phyloP scores from a whole-genome alignment of 2,329 filamentous ascomycete genomes.

The Sordariomycetes sp. region DNA sequence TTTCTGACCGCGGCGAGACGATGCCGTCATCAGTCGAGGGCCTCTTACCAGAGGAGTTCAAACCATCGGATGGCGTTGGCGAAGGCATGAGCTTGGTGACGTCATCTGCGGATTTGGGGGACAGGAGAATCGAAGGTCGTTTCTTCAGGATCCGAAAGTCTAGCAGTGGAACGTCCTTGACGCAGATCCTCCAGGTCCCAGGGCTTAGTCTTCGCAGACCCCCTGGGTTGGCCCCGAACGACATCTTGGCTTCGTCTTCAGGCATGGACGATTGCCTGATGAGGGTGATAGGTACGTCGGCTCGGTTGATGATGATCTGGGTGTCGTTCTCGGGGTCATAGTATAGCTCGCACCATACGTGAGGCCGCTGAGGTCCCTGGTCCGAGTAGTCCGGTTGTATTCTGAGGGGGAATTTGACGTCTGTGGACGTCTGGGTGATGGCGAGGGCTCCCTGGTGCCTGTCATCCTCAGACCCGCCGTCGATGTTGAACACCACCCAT shows the following conservation, averaged over 20 bases:
- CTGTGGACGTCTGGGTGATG: slow-evolving; percentile 47
- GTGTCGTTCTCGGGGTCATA: slow-evolving; percentile 49
- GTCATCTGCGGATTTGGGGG: slow-evolving; percentile 1
- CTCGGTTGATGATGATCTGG: slow-evolving; percentile 44
- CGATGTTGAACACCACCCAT: slow-evolving; percentile 45
- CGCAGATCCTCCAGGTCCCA: slow-evolving; percentile 46
- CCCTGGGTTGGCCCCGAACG: slow-evolving; percentile 24
- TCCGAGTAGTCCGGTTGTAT: slow-evolving; percentile 32
- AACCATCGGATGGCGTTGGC: slow-evolving; percentile 19
- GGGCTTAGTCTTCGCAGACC: slow-evolving; percentile 36
- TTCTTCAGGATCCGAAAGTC: slow-evolving; percentile 50
- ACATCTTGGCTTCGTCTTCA: background rate
- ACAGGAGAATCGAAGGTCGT: slow-evolving; percentile 30
- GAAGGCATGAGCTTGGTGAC: slow-evolving; percentile 14
- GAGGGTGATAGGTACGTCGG: slow-evolving; percentile 41
- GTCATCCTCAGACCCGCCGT: slow-evolving; percentile 34
- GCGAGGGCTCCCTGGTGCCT: slow-evolving; percentile 44
- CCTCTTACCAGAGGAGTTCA: slow-evolving; percentile 40
- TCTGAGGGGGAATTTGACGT: slow-evolving; percentile 49
- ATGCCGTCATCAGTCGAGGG: slow-evolving; percentile 18
- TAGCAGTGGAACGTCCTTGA: slow-evolving; percentile 36
- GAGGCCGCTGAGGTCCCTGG: slow-evolving; percentile 22
- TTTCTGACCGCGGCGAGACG: slow-evolving; percentile 1
- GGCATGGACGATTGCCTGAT: slow-evolving; percentile 8
- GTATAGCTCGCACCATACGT: slow-evolving; percentile 49